Evolutionary conservation across 371 early-diverging fungal genomes (phyloP), one percentile per base, ranked within the genome.

Genomic region (Syncephalastrum sp.): DNA sequence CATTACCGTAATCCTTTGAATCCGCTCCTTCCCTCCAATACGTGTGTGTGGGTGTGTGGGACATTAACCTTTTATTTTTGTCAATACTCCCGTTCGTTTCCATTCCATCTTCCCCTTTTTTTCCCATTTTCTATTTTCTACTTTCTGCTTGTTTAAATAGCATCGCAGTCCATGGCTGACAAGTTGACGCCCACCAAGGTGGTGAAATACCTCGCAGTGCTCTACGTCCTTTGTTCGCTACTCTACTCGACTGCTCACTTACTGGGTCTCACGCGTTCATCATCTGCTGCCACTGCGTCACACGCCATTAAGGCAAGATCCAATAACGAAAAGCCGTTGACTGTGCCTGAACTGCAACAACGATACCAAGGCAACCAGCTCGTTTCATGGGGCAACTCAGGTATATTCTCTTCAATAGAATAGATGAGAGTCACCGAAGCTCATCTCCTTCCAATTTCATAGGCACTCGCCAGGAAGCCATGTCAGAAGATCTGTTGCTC

Each of bases 401-500:
- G 69, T 61, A 61, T 38, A 16, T 44, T 8, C 14, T 14, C 42
- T 12, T 25, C 14, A 8, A 10, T 33, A 12, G 7, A 12, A 29
- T 7, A 29, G 29, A 29, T 29, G 29, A 8, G 38, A 33, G 12
- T 6, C 10, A 10, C 10, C 6, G 38, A 33, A 10, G 10, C 38
- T 33, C 38, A 33, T 33, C 27, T 15, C 47, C 19, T 42, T 5
- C 6, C 38, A 33, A 33, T 33, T 33, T 5, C 17, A 21, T 23
- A 5, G 21, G 47, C 10, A 8, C 38, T 33, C 56, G 63, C 50
- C 38, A 62, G 48, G 29, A 52, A 63, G 21, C 46, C 52, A 55
- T 61, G 64, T 47, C 72, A 10, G 83, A 83, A 60, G 81, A 81
- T 43, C 70, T 78, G 43, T 60, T 78, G 56, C 62, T 82, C 42